Conservation (phyloP, 2,329 filamentous ascomycete genomes). For the Pseudocercospora macadamiae region DNA sequence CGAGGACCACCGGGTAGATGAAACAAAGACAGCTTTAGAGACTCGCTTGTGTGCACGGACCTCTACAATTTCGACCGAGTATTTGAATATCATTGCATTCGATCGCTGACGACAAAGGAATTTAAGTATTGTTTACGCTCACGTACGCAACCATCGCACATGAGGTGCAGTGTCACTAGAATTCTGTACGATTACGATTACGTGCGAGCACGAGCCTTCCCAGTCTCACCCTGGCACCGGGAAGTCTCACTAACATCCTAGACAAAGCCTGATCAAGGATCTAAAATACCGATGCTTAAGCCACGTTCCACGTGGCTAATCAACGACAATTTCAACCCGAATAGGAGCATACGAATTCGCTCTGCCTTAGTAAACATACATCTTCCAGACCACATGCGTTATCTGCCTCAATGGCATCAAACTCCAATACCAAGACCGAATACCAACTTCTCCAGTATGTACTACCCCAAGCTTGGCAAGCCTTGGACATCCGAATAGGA, state of each 20-base stretch:
- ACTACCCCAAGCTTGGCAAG: neutral
- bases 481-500: neutral
- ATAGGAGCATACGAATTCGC: neutral
- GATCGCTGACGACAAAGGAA: neutral
- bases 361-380: neutral
- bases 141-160: neutral
- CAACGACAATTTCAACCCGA: neutral
- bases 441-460: constrained; percentile 6
- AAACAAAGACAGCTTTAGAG: no score
- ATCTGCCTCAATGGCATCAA: constrained; percentile 2
- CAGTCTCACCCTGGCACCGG: no score
- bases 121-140: neutral
- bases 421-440: neutral
- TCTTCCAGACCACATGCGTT: neutral
- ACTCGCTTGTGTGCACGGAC: no score
- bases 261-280: constrained; percentile 3
- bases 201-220: no score
- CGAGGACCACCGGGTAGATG: no score
- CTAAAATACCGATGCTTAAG: neutral
- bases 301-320: constrained; percentile 1
- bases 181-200: neutral
- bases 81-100: no score
- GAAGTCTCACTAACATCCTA: neutral
- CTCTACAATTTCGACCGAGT: no score
- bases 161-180: neutral